Evolutionary conservation across 2,329 filamentous ascomycete species (phyloP).

Genomic region (Pyrenophora graminea): DNA sequence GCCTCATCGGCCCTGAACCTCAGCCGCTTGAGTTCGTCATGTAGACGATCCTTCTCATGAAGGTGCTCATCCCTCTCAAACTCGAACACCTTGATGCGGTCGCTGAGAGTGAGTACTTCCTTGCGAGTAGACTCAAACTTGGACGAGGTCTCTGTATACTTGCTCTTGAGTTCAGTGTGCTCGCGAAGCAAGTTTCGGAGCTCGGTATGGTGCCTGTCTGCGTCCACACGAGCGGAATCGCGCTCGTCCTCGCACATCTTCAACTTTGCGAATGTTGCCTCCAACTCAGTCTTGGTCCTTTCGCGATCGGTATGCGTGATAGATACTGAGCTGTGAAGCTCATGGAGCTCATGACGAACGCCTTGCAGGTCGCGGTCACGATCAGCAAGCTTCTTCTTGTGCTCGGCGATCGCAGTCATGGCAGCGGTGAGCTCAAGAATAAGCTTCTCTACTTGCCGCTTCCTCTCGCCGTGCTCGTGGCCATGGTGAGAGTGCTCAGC

Average conservation of each 20-base stretch:
- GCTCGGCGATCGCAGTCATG: slow-evolving; percentile 23
- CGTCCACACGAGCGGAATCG: slow-evolving; percentile 25
- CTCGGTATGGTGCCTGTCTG: slow-evolving; percentile 29
- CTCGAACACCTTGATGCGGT: slow-evolving; percentile 31
- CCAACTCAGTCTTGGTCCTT: slow-evolving; percentile 23
- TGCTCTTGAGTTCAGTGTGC: slow-evolving; percentile 34
- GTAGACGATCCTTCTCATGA: slow-evolving; percentile 30
- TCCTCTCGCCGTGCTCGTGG: slow-evolving; percentile 27
- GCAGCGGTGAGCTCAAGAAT: slow-evolving; percentile 28
- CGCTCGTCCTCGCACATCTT: slow-evolving; percentile 26
- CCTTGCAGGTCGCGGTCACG: slow-evolving; percentile 26
- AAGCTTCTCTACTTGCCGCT: slow-evolving; percentile 29
- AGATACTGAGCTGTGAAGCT: slow-evolving; percentile 15
- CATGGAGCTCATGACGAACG: slow-evolving; percentile 22
- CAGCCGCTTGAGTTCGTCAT: slow-evolving; percentile 28
- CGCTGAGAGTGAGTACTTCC: slow-evolving; percentile 23
- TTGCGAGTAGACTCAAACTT: slow-evolving; percentile 31
- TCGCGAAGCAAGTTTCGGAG: slow-evolving; percentile 26
- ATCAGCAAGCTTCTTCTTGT: slow-evolving; percentile 30
- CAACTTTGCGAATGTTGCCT: slow-evolving; percentile 22
- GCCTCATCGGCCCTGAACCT: slow-evolving; percentile 26
- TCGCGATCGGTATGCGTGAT: slow-evolving; percentile 20
- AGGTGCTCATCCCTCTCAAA: slow-evolving; percentile 30
- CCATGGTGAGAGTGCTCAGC: slow-evolving; percentile 28
- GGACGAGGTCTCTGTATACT: slow-evolving; percentile 18